Evolutionary conservation across 2,329 filamentous ascomycete genomes (phyloP).

Genomic region (Sporothrix mexicana): DNA sequence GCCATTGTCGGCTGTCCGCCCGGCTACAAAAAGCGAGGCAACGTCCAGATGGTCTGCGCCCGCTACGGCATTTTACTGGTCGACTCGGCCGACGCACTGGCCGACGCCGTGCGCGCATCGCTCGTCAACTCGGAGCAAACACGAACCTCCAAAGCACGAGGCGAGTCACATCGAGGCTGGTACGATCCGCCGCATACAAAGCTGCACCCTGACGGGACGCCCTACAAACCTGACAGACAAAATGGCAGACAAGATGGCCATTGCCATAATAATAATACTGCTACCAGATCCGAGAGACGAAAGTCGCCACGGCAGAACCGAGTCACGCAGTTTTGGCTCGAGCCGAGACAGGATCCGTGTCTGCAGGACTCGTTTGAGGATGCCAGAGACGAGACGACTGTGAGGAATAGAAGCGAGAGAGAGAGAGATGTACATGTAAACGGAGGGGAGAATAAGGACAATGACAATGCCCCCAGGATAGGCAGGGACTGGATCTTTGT

Average conservation of each 20-base stretch:
- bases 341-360: background rate
- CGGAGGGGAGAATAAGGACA: background rate
- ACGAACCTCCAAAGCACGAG: background rate
- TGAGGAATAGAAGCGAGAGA: background rate
- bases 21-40: constrained; percentile 63
- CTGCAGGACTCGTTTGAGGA: background rate
- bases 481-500: background rate
- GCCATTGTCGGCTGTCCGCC: constrained; percentile 59
- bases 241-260: too few species aligned
- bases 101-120: constrained; percentile 1
- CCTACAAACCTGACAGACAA: too few species aligned
- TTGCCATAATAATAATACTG: too few species aligned
- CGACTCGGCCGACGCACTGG: constrained; percentile 50
- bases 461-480: background rate
- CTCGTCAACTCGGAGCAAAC: background rate
- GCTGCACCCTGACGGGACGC: background rate
- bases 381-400: background rate
- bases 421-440: background rate
- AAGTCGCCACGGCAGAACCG: background rate
- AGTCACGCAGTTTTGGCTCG: constrained; percentile 3
- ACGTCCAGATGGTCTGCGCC: constrained; percentile 63
- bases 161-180: background rate
- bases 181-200: background rate
- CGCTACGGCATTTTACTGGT: constrained; percentile 54
- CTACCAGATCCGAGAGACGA: background rate